Percentiles rank a stretch among this genome's conserved stretches.
phyloP scores from a whole-genome alignment of 805 yeast species.

The Starmerella vitae region DNA sequence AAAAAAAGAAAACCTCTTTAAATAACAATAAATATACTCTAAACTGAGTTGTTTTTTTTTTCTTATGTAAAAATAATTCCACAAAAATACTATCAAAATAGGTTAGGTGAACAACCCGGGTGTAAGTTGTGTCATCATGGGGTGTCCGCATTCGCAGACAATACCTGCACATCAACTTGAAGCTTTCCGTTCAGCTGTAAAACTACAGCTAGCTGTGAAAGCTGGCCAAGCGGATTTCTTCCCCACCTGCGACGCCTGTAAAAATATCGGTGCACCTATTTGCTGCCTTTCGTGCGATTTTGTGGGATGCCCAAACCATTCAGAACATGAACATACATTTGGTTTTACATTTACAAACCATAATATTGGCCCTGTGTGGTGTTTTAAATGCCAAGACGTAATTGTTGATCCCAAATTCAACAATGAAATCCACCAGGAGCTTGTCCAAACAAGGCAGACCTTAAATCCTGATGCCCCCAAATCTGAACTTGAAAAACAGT shows the following conservation, averaged over 20 bases:
- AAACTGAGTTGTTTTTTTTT: too few species aligned
- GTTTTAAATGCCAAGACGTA: slow-evolving; percentile 67
- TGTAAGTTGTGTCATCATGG: slow-evolving; percentile 1
- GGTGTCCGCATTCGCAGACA: slow-evolving; percentile 12
- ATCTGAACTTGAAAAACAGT: background rate
- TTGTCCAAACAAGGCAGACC: slow-evolving; percentile 5
- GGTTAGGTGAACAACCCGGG: too few species aligned
- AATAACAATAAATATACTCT: too few species aligned
- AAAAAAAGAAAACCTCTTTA: too few species aligned
- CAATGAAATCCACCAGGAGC: slow-evolving; percentile 2
- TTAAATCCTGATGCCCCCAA: background rate
- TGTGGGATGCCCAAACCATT: slow-evolving; percentile 18
- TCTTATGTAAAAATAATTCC: too few species aligned
- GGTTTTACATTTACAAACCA: slow-evolving; percentile 51
- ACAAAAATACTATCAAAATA: background rate
- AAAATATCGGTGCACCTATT: slow-evolving; percentile 7
- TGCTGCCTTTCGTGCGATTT: slow-evolving; percentile 20
- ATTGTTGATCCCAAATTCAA: slow-evolving; percentile 37
- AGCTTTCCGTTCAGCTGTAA: slow-evolving; percentile 11
- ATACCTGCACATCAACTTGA: slow-evolving; percentile 9
- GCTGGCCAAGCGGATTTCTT: slow-evolving; percentile 3
- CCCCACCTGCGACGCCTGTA: slow-evolving; percentile 11
- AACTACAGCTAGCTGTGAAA: slow-evolving; percentile 9
- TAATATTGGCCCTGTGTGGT: slow-evolving; percentile 46
- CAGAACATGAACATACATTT: slow-evolving; percentile 33